Conservation (phyloP, 495 filamentous ascomycete species). For the Penicillium mononematosum region DNA sequence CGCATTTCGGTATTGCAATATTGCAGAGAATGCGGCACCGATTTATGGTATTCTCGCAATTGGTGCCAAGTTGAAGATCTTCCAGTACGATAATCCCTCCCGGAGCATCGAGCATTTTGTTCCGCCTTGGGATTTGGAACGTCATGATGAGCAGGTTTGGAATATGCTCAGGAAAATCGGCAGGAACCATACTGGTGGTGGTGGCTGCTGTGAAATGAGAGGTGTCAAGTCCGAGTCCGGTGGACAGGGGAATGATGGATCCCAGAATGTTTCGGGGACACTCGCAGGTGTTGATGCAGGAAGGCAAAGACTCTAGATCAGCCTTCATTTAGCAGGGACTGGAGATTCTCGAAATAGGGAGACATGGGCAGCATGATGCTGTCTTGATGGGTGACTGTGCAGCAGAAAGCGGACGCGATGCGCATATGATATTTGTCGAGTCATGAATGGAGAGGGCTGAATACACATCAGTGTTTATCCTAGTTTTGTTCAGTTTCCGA, state of each 20-base stretch:
- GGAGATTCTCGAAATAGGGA: not conserved
- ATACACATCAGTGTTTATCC: not conserved
- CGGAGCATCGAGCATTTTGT: conserved; percentile 1
- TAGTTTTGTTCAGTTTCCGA: not conserved
- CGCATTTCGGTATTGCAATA: not conserved
- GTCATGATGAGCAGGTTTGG: not conserved
- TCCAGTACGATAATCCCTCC: not conserved
- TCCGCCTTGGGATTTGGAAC: conserved; percentile 6
- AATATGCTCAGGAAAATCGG: not conserved
- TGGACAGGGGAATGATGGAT: not conserved
- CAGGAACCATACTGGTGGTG: not conserved
- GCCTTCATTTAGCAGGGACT: no score
- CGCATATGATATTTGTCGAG: not conserved
- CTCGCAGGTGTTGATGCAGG: not conserved
- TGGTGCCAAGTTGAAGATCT: conserved; percentile 1
- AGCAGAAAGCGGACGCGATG: not conserved
- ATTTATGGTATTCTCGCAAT: not conserved
- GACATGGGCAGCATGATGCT: not conserved
- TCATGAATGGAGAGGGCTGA: not conserved
- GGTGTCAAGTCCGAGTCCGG: not conserved
- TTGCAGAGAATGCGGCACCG: not conserved
- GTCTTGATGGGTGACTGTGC: not conserved
- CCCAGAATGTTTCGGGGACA: not conserved
- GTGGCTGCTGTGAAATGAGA: not conserved
- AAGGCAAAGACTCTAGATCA: not conserved